Evolutionary conservation across 2,329 filamentous ascomycete species (phyloP).

Genomic region (Penicillium sp.): DNA sequence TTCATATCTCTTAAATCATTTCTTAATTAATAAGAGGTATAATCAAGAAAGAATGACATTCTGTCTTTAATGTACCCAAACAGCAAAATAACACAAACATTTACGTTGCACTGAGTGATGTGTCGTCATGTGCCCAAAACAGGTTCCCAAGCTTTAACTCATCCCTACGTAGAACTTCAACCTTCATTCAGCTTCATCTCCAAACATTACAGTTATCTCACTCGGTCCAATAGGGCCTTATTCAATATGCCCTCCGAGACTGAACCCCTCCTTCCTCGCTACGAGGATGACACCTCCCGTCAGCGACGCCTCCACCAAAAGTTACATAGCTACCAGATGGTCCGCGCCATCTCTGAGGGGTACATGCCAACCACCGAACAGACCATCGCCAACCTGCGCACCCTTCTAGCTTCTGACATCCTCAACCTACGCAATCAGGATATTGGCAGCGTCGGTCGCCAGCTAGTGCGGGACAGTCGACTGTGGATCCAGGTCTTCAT

Average conservation of each 20-base stretch:
- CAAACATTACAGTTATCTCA: neutral
- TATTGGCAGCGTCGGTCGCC: conserved; percentile 72
- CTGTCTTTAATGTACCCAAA: neutral
- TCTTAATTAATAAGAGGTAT: neutral
- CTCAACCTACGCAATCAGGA: conserved; percentile 72
- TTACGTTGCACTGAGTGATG: neutral
- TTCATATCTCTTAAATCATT: neutral
- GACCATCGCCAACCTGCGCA: conserved; percentile 72
- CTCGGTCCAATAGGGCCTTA: neutral
- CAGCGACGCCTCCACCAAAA: conserved; percentile 81
- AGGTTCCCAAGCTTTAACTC: conserved; percentile 2
- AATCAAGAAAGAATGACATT: neutral
- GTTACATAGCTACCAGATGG: conserved; percentile 89
- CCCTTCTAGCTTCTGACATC: conserved; percentile 71
- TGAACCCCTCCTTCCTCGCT: conserved; percentile 76
- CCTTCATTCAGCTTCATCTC: neutral
- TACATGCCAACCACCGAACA: conserved; percentile 94
- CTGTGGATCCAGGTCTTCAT: conserved; percentile 77
- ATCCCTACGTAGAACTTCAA: neutral
- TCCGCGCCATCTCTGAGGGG: conserved; percentile 74
- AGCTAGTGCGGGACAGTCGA: conserved; percentile 68
- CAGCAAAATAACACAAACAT: neutral
- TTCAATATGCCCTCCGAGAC: conserved; percentile 55
- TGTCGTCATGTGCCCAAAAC: conserved; percentile 13
- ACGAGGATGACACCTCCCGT: conserved; percentile 68